Base-by-base conservation (phyloP, 805 yeast genomes). In the Wickerhamiella alocasiicola region DNA sequence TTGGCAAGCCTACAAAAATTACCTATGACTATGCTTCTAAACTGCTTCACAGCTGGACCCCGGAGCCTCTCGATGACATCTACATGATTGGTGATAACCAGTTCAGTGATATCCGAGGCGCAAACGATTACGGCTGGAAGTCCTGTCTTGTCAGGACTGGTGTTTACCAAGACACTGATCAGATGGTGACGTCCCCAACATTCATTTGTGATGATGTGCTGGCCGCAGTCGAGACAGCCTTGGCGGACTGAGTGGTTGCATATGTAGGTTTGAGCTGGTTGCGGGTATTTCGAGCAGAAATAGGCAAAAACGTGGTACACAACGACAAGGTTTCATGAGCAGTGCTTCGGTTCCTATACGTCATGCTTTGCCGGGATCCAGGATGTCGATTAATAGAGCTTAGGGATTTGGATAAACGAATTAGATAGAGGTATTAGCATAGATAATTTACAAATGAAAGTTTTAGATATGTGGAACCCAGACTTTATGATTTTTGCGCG, bases 81-180 rank as follows among this genome's bases (percentile, higher is more conserved):
- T 87, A 69, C 62, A 91, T 91, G 98, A 82, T 91, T 26, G 98
- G 98, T 19, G 98, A 91, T 61, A 91, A 91, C 58, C 97, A 96
- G 3, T 91, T 78, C 20, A 74, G 85, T 37, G 98, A 91, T 57
- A 91, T 91, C 40, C 68, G 70, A 42, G 98, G 98, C 0, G 98
- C 95, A 3, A 78, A 80, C 51, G 64, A 65, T 37, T 76, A 77
- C 55, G 94, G 95, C 3, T 91, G 97, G 97, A 75, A 78, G 35
- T 76, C 91, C 9, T 71, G 83, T 29, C 68, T 91, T 33, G 83
- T 91, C 20, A 67, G 77, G 46, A 81, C 96, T 0, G 98, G 98
- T 0, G 97, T 91, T 3, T 91, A 74, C 56, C 65, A 67, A 44
- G 83, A 77, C 47, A 71, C 67, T 28, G 61, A 53, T 35, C 43